Percentiles rank a stretch among this genome's conserved stretches.
Evolutionary conservation across 1,284 basidiomycete genomes (phyloP).

Genomic region (Kwoniella shivajii): DNA sequence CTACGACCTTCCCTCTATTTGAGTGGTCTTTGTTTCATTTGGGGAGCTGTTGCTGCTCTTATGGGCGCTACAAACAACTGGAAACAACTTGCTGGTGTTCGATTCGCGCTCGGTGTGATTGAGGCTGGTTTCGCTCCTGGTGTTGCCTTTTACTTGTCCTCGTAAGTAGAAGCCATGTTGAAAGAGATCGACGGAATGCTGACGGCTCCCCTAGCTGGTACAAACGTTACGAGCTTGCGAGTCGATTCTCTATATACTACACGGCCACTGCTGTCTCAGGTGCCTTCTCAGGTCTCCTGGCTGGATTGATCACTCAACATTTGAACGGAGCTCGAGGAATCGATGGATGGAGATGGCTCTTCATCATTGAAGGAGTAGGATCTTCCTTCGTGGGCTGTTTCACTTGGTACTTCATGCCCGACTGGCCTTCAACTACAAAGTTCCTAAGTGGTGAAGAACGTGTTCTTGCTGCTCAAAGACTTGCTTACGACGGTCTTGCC

Average conservation of each 20-base stretch:
- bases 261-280: constrained; percentile 54
- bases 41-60: constrained; percentile 45
- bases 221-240: constrained; percentile 45
- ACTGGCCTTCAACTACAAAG: constrained; percentile 54
- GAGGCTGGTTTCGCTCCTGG: constrained; percentile 51
- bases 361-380: constrained; percentile 50
- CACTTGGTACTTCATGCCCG: constrained; percentile 48
- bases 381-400: constrained; percentile 38
- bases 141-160: constrained; percentile 38
- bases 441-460: constrained; percentile 55
- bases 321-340: constrained; percentile 50
- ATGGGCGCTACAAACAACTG: constrained; percentile 45
- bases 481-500: constrained; percentile 53
- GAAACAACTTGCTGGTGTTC: constrained; percentile 41
- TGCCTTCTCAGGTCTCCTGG: constrained; percentile 54
- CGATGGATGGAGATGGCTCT: constrained; percentile 53
- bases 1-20: constrained; percentile 47
- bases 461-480: constrained; percentile 53
- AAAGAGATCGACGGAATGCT: not conserved
- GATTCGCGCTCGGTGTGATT: constrained; percentile 45
- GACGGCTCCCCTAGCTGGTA: constrained; percentile 29
- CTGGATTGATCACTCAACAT: constrained; percentile 52
- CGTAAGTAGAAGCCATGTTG: constrained; percentile 10
- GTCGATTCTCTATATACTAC: constrained; percentile 50
- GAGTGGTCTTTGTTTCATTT: constrained; percentile 41